Evolutionary conservation across 306 rosid species (phyloP).

Genomic region (Rosa persica): DNA sequence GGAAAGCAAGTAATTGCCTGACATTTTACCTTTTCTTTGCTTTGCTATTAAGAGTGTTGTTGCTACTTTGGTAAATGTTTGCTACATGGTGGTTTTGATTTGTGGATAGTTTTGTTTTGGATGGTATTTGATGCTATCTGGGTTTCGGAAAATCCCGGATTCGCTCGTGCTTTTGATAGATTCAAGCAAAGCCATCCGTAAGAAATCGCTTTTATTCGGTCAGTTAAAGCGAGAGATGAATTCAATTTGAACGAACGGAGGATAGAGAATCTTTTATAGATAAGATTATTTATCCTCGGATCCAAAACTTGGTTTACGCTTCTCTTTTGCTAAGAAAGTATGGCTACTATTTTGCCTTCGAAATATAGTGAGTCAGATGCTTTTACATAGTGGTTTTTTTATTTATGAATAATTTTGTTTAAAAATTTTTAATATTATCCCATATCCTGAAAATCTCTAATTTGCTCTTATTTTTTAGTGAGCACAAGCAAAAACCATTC

Average conservation of each 20-base stretch:
- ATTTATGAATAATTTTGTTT: neutral
- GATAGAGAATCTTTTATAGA: neutral
- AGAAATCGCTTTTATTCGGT: neutral
- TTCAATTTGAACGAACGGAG: neutral
- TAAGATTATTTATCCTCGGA: neutral
- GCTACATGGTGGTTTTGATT: neutral
- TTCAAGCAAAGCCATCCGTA: neutral
- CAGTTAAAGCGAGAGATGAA: neutral
- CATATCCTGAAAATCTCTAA: neutral
- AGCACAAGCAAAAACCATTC: neutral
- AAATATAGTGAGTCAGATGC: neutral
- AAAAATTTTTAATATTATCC: neutral
- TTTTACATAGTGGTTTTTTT: neutral
- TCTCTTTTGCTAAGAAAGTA: neutral
- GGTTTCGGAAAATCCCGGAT: neutral
- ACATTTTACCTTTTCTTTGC: neutral
- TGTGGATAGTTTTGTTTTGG: neutral
- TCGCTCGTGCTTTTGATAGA: neutral
- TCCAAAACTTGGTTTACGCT: neutral
- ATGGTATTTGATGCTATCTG: neutral
- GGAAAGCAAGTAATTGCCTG: neutral
- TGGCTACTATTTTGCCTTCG: neutral
- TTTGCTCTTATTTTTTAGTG: neutral
- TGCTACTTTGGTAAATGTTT: neutral
- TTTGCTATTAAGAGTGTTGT: neutral